A percentile compares a stretch with the other conserved stretches of the same genome.
Conservation (phyloP, 2,329 filamentous ascomycete species). For the Chrysoporthe austroafricana region DNA sequence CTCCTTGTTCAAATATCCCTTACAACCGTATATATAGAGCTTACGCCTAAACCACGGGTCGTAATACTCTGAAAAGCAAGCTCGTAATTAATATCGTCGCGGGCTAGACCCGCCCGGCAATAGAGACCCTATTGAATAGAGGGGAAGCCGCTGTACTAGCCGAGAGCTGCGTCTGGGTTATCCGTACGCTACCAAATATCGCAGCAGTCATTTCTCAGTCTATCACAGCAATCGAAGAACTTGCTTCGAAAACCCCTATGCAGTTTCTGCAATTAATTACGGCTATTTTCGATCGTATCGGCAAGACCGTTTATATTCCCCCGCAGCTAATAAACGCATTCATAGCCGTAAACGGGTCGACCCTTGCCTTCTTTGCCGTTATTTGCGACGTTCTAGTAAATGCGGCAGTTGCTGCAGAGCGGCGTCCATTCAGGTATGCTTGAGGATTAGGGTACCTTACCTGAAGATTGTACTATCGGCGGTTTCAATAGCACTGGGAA, state of each 20-base stretch:
- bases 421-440: constrained; percentile 62
- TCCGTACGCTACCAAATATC: constrained; percentile 43
- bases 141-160: constrained; percentile 32
- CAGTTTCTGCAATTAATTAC: constrained; percentile 34
- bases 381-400: constrained; percentile 63
- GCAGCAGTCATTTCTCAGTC: constrained; percentile 40
- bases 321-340: constrained; percentile 58
- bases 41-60: too few relatives aligned
- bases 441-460: constrained; percentile 61
- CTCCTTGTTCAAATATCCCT: too few relatives aligned
- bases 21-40: too few relatives aligned
- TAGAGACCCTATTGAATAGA: constrained; percentile 36
- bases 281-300: constrained; percentile 60
- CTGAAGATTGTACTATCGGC: constrained; percentile 64
- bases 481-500: constrained; percentile 63
- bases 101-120: constrained; percentile 48
- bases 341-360: constrained; percentile 64
- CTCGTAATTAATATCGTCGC: constrained; percentile 56
- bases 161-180: constrained; percentile 31
- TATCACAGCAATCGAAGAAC: constrained; percentile 19
- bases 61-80: constrained; percentile 44
- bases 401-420: constrained; percentile 53
- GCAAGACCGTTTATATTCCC: constrained; percentile 53
- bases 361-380: constrained; percentile 63
- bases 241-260: constrained; percentile 27